Evolutionary conservation across 169 alveolate genomes (phyloP).

Genomic region (Cryptosporidium ubiquitum): DNA sequence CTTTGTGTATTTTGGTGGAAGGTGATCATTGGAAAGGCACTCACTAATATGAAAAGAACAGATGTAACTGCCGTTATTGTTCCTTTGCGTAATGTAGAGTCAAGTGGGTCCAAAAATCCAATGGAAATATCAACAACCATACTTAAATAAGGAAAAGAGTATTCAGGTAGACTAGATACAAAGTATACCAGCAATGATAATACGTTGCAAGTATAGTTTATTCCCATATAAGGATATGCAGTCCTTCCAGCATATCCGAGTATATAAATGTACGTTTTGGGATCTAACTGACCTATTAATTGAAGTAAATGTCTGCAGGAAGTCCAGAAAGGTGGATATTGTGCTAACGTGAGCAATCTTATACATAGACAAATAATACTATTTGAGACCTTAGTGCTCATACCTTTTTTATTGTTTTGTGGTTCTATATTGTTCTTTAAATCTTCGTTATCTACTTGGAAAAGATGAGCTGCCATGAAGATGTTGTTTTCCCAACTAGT

Average conservation of each 20-base stretch:
- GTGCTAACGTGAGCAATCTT: conserved; percentile 45
- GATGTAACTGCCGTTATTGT: conserved; percentile 80
- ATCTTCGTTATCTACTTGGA: conserved; percentile 12
- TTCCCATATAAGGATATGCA: conserved; percentile 59
- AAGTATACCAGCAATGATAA: conserved; percentile 65
- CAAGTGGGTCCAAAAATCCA: conserved; percentile 76
- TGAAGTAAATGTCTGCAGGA: conserved; percentile 70
- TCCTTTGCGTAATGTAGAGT: conserved; percentile 74
- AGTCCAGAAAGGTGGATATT: conserved; percentile 68
- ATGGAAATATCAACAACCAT: conserved; percentile 67
- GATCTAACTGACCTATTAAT: conserved; percentile 63
- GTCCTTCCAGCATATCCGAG: conserved; percentile 69
- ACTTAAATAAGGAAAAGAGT: conserved; percentile 61
- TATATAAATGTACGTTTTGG: conserved; percentile 49
- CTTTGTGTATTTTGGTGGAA: conserved; percentile 83
- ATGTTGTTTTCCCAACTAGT: conserved; percentile 66
- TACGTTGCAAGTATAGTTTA: conserved; percentile 62
- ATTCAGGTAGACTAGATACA: conserved; percentile 61
- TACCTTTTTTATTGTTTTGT: not conserved
- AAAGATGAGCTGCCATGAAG: conserved; percentile 47
- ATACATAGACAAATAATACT: conserved; percentile 65
- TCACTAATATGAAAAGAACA: conserved; percentile 79
- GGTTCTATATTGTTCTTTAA: not conserved
- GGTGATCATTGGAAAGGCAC: conserved; percentile 82
- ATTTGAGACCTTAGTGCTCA: conserved; percentile 31